Conservation (phyloP, 371 early-diverging fungal species). For the Mortierella sp. region DNA sequence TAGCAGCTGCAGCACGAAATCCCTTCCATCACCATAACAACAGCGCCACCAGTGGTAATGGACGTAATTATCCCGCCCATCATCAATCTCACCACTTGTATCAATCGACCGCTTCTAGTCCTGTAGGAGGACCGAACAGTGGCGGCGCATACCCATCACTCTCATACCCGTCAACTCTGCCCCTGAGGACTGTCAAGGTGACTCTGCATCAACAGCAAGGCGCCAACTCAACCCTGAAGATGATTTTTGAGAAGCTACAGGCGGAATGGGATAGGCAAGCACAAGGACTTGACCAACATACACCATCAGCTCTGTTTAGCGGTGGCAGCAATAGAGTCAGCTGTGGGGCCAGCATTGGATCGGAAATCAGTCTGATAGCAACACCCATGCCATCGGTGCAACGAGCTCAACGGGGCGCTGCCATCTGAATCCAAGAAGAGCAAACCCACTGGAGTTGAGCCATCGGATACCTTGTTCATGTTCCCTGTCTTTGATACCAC, state of each 20-base stretch:
- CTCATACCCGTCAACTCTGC: slow-evolving; percentile 5
- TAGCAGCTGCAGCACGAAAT: slow-evolving; percentile 23
- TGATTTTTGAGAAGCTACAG: slow-evolving; percentile 24
- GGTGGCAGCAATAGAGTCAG: neutral
- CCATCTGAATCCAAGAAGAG: slow-evolving; percentile 24
- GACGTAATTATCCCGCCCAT: slow-evolving; percentile 3
- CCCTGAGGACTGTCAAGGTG: slow-evolving; percentile 28
- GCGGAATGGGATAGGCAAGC: slow-evolving; percentile 34
- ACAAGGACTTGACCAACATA: slow-evolving; percentile 6
- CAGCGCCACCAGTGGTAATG: neutral
- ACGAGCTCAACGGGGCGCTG: slow-evolving; percentile 30
- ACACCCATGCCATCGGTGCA: slow-evolving; percentile 11
- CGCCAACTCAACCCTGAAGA: slow-evolving; percentile 37
- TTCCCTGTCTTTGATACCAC: too few species aligned
- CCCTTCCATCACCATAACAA: slow-evolving; percentile 17
- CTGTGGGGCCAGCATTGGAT: neutral
- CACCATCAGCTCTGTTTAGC: neutral
- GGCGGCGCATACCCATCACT: slow-evolving; percentile 10
- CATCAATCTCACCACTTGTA: slow-evolving; percentile 12
- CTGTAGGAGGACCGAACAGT: neutral
- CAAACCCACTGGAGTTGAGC: too few species aligned
- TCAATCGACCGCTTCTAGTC: neutral
- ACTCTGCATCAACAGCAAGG: slow-evolving; percentile 47
- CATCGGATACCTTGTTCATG: too few species aligned
- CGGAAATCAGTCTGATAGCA: slow-evolving; percentile 15